Evolutionary conservation across 177 flowering plant genomes (phyloP).

Genomic region (Vitis hybrid): DNA sequence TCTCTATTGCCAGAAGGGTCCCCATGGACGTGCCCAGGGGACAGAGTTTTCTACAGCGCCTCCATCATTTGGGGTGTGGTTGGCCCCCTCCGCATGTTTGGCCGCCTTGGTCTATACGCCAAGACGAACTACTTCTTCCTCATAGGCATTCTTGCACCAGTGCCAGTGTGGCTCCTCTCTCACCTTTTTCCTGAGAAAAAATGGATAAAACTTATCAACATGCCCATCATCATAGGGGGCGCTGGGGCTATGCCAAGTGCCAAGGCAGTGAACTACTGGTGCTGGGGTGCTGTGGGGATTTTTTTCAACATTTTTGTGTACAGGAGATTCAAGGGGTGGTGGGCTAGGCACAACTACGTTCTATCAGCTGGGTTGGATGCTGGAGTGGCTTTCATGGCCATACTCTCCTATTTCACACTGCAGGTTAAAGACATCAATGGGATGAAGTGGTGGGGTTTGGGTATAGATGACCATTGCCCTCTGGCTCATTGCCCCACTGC

Average conservation of each 20-base stretch:
- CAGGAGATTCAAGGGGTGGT: slow-evolving; percentile 37
- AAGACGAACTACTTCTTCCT: slow-evolving; percentile 49
- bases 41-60: slow-evolving; percentile 65
- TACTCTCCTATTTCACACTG: slow-evolving; percentile 38
- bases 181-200: slow-evolving; percentile 36
- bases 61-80: slow-evolving; percentile 51
- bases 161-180: slow-evolving; percentile 48
- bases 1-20: slow-evolving; percentile 42
- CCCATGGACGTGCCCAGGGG: slow-evolving; percentile 80
- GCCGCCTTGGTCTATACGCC: slow-evolving; percentile 26
- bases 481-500: slow-evolving; percentile 61
- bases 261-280: slow-evolving; percentile 37
- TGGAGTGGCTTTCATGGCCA: slow-evolving; percentile 55
- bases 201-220: slow-evolving; percentile 56
- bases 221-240: slow-evolving; percentile 50
- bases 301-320: slow-evolving; percentile 42
- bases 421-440: slow-evolving; percentile 34
- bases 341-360: slow-evolving; percentile 52
- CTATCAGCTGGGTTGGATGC: slow-evolving; percentile 53
- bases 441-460: slow-evolving; percentile 54
- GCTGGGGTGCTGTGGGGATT: slow-evolving; percentile 41
- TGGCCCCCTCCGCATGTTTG: slow-evolving; percentile 66
- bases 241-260: slow-evolving; percentile 41
- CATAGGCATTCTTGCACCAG: slow-evolving; percentile 48
- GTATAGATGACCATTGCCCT: slow-evolving; percentile 47